Conservation (phyloP, 768 basidiomycete genomes). For the Agrocybe chaxingu region DNA sequence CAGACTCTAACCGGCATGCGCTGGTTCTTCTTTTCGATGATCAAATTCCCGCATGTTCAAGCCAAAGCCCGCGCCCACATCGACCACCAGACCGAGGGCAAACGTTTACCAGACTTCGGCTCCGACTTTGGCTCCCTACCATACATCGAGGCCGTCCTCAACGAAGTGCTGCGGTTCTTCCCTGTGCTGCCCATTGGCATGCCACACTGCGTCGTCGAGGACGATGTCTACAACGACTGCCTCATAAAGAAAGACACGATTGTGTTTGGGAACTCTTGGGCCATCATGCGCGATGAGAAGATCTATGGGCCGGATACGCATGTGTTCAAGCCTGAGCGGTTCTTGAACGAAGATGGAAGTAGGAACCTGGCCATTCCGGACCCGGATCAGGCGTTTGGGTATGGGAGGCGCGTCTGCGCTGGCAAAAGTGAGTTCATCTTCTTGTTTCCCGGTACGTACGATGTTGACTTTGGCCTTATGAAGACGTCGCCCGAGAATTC, state of each 20-base stretch:
- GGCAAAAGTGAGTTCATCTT: constrained; percentile 10
- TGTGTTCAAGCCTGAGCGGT: constrained; percentile 30
- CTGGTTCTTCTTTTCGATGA: constrained; percentile 34
- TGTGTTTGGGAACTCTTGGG: constrained; percentile 26
- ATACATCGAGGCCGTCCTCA: constrained; percentile 33
- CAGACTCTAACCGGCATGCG: too few relatives aligned
- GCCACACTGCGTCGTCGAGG: constrained; percentile 25
- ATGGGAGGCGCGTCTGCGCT: constrained; percentile 30
- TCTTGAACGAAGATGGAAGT: constrained; percentile 24
- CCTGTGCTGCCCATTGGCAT: constrained; percentile 27
- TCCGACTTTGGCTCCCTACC: constrained; percentile 27
- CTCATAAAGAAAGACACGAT: constrained; percentile 30
- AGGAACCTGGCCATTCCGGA: constrained; percentile 25
- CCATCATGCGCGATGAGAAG: constrained; percentile 33
- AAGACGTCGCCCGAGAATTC: constrained; percentile 29
- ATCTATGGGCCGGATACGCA: constrained; percentile 30
- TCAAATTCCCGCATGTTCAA: constrained; percentile 34
- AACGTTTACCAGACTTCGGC: constrained; percentile 29
- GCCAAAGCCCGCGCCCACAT: constrained; percentile 36
- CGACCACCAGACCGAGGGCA: constrained; percentile 25
- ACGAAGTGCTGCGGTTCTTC: constrained; percentile 35
- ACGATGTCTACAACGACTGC: constrained; percentile 29
- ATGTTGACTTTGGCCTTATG: constrained; percentile 3
- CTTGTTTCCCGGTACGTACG: neutral
- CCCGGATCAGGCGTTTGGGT: constrained; percentile 23